Percentiles rank a stretch among this genome's conserved stretches.
phyloP scores from a whole-genome alignment of 129 eudicot species.

The Calendula officinalis region DNA sequence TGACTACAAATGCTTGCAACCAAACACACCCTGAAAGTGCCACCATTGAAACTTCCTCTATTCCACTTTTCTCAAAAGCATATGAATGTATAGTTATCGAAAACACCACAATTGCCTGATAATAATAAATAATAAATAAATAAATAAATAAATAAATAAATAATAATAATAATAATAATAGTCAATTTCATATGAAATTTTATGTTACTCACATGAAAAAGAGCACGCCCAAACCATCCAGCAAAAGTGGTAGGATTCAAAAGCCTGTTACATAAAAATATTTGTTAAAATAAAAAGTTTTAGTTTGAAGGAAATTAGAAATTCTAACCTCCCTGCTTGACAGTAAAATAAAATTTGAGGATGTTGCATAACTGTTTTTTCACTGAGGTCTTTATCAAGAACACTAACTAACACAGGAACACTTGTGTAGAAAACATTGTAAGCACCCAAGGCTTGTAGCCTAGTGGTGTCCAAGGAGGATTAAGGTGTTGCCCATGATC shows the following conservation, averaged over 20 bases:
- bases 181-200: background rate
- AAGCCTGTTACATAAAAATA: constrained; percentile 56
- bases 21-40: constrained; percentile 98
- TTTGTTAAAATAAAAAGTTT: constrained; percentile 9
- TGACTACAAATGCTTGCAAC: constrained; percentile 94
- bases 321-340: constrained; percentile 87
- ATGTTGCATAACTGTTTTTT: constrained; percentile 93
- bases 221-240: too few species aligned
- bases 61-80: constrained; percentile 87
- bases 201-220: constrained; percentile 69
- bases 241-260: constrained; percentile 97
- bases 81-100: constrained; percentile 74
- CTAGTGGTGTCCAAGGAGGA: too few species aligned
- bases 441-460: too few species aligned
- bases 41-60: constrained; percentile 94
- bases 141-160: too few species aligned
- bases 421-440: too few species aligned
- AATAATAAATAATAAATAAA: too few species aligned
- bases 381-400: too few species aligned
- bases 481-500: too few species aligned
- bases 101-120: constrained; percentile 91
- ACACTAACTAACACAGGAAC: too few species aligned
- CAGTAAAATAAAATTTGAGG: constrained; percentile 94
- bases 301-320: background rate
- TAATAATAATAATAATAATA: constrained; percentile 6